Evolutionary conservation across 2,329 filamentous ascomycete species (phyloP).

Genomic region (Aspergillus hiratsukae): DNA sequence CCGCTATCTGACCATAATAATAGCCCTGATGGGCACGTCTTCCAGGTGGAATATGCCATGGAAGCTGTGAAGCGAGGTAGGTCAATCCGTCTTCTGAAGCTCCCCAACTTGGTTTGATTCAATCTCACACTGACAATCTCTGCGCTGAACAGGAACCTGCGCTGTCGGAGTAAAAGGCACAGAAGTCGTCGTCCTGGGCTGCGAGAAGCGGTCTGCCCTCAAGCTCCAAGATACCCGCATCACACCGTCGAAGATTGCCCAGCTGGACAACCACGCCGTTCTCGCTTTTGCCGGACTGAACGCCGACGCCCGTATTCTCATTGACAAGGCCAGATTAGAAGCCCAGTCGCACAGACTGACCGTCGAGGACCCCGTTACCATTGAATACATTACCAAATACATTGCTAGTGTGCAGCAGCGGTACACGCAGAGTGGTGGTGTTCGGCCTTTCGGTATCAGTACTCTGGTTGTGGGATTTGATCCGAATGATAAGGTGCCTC

Average conservation of each 20-base stretch:
- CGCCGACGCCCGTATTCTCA: slow-evolving; percentile 93
- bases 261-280: slow-evolving; percentile 92
- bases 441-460: slow-evolving; percentile 97
- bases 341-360: slow-evolving; percentile 96
- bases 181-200: slow-evolving; percentile 92
- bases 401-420: slow-evolving; percentile 96
- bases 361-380: slow-evolving; percentile 92
- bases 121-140: slow-evolving; percentile 15
- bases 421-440: slow-evolving; percentile 98
- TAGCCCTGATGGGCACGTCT: slow-evolving; percentile 98
- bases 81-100: slow-evolving; percentile 9
- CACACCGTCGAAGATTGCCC: slow-evolving; percentile 96
- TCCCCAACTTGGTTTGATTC: slow-evolving; percentile 16
- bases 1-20: slow-evolving; percentile 41
- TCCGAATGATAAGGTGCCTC: slow-evolving; percentile 79
- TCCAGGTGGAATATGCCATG: slow-evolving; percentile 98
- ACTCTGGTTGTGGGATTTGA: slow-evolving; percentile 98
- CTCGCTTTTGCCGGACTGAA: slow-evolving; percentile 97
- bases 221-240: slow-evolving; percentile 99
- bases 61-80: slow-evolving; percentile 97
- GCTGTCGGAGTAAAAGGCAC: slow-evolving; percentile 94
- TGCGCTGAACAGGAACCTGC: slow-evolving; percentile 68
- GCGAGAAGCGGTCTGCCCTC: slow-evolving; percentile 98
- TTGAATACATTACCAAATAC: slow-evolving; percentile 99
- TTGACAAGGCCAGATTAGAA: slow-evolving; percentile 96